Conservation (phyloP, 345 rosid species). For the Nasturtium officinale region DNA sequence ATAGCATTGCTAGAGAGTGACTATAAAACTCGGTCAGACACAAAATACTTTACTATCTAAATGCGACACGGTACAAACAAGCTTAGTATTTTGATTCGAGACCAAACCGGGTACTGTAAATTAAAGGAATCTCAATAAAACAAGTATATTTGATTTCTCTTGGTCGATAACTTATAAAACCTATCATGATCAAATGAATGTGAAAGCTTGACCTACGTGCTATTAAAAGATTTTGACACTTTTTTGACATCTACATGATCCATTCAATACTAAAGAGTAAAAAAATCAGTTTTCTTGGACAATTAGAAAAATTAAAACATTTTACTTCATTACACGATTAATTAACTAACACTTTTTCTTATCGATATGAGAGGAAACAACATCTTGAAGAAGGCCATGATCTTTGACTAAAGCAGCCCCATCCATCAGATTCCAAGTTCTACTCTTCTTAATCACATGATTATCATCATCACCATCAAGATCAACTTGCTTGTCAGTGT, state of each 20-base stretch:
- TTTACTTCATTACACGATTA: neutral
- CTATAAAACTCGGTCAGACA: neutral
- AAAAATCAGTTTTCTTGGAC: neutral
- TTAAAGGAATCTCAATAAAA: neutral
- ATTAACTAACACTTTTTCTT: slow-evolving; percentile 44
- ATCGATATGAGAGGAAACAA: slow-evolving; percentile 60
- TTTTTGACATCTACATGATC: neutral
- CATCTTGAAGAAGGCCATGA: slow-evolving; percentile 80
- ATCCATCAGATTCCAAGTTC: slow-evolving; percentile 9
- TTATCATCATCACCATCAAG: neutral
- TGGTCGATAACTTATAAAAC: neutral
- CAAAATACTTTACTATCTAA: neutral
- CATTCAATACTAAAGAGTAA: neutral
- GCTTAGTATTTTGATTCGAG: neutral
- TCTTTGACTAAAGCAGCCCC: slow-evolving; percentile 42
- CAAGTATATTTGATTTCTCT: neutral
- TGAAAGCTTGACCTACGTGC: neutral
- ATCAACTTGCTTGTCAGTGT: slow-evolving; percentile 5
- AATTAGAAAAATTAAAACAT: neutral
- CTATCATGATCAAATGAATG: slow-evolving; percentile 5
- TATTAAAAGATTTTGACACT: neutral
- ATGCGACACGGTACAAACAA: neutral
- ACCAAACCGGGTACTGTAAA: neutral
- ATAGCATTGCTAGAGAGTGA: neutral
- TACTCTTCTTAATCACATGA: slow-evolving; percentile 26